Evolutionary conservation across 306 rosid species (phyloP).

Genomic region (Spatholobus suberectus): DNA sequence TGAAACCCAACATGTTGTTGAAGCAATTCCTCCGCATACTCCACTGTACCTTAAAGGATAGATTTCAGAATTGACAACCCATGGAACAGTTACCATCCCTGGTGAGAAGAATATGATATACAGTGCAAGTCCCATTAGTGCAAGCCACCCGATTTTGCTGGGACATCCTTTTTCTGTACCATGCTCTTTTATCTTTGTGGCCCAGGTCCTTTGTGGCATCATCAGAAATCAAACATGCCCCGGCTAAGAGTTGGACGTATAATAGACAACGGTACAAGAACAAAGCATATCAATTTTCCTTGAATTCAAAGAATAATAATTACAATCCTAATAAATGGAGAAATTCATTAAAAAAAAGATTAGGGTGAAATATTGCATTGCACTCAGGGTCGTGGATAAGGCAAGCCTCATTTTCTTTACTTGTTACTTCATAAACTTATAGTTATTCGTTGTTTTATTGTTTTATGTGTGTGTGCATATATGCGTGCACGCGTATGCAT

Average conservation of each 20-base stretch:
- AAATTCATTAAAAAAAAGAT: no score
- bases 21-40: constrained; percentile 67
- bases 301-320: no score
- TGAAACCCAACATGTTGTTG: constrained; percentile 62
- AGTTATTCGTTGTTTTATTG: no score
- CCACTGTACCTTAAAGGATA: constrained; percentile 65
- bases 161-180: constrained; percentile 80
- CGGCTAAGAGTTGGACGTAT: constrained; percentile 54
- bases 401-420: no score
- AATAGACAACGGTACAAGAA: neutral
- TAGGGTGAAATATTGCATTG: no score
- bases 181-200: constrained; percentile 38
- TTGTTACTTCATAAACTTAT: no score
- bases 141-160: constrained; percentile 62
- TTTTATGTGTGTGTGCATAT: no score
- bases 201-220: constrained; percentile 38
- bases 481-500: no score
- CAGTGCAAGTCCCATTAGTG: constrained; percentile 53
- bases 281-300: no score
- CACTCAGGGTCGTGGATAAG: no score
- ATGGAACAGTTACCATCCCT: constrained; percentile 74
- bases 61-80: constrained; percentile 76
- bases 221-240: constrained; percentile 57
- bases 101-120: constrained; percentile 70
- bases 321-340: no score